Evolutionary conservation across 805 yeast species (phyloP).

Genomic region (Candida tammaniensis): DNA sequence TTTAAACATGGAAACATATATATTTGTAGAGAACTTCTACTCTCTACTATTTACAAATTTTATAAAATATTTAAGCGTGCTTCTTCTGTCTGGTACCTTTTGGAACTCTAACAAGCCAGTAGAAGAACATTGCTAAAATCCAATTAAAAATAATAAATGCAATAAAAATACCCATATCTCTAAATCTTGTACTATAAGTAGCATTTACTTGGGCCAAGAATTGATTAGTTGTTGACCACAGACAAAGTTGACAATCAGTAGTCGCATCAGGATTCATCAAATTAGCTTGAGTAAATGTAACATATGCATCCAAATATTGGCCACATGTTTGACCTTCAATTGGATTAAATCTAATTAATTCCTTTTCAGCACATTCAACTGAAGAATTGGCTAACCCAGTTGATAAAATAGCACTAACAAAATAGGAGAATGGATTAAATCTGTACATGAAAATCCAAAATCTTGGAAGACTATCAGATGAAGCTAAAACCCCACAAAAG

Average conservation of each 20-base stretch:
- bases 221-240: conserved; percentile 53
- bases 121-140: conserved; percentile 29
- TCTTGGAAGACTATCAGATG: conserved; percentile 26
- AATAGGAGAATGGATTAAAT: conserved; percentile 62
- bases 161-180: conserved; percentile 57
- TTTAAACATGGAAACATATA: no score
- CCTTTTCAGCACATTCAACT: conserved; percentile 33
- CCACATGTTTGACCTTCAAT: conserved; percentile 29
- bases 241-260: conserved; percentile 61
- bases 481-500: conserved; percentile 34
- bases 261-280: conserved; percentile 43
- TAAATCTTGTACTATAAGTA: conserved; percentile 53
- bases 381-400: conserved; percentile 29
- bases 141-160: conserved; percentile 35
- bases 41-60: no score
- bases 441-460: conserved; percentile 77
- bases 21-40: no score
- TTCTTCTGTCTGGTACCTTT: conserved; percentile 36
- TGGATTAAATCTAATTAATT: conserved; percentile 21
- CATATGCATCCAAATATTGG: conserved; percentile 24
- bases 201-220: conserved; percentile 51
- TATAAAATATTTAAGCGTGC: not conserved
- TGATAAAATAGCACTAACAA: conserved; percentile 51
- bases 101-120: conserved; percentile 76
- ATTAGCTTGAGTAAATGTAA: conserved; percentile 42